phyloP scores from a whole-genome alignment of 2,329 filamentous ascomycete genomes.

The Dendryphion nanum region DNA sequence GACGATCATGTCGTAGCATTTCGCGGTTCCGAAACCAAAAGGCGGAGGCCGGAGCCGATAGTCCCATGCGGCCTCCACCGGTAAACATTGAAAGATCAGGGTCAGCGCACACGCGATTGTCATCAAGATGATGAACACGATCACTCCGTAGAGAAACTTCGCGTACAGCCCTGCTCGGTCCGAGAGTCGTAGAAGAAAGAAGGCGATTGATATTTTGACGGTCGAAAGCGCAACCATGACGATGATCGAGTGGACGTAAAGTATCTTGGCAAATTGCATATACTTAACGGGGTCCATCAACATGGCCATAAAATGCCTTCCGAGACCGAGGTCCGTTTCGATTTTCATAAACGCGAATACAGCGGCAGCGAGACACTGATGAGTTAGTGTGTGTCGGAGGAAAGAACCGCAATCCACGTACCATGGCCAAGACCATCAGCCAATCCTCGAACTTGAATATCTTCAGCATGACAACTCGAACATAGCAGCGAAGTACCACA shows the following conservation, averaged over 20 bases:
- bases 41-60: slow-evolving; percentile 29
- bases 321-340: slow-evolving; percentile 48
- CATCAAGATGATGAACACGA: slow-evolving; percentile 46
- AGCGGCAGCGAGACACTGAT: neutral
- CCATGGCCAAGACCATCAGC: slow-evolving; percentile 43
- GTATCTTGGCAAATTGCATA: slow-evolving; percentile 40
- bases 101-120: slow-evolving; percentile 46
- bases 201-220: slow-evolving; percentile 50
- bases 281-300: slow-evolving; percentile 25
- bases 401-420: slow-evolving; percentile 16
- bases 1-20: slow-evolving; percentile 43
- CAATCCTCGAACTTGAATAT: slow-evolving; percentile 52
- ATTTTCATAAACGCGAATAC: slow-evolving; percentile 45
- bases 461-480: slow-evolving; percentile 48
- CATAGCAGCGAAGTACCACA: slow-evolving; percentile 47
- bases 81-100: slow-evolving; percentile 49
- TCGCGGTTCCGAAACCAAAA: slow-evolving; percentile 29
- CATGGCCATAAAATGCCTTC: slow-evolving; percentile 45
- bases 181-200: slow-evolving; percentile 48
- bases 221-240: slow-evolving; percentile 46
- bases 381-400: neutral
- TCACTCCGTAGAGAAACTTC: slow-evolving; percentile 42
- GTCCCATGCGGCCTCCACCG: slow-evolving; percentile 48
- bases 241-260: slow-evolving; percentile 46
- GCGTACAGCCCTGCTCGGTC: slow-evolving; percentile 36